phyloP scores from a whole-genome alignment of 2,329 filamentous ascomycete species.

The Pseudopithomyces chartarum region DNA sequence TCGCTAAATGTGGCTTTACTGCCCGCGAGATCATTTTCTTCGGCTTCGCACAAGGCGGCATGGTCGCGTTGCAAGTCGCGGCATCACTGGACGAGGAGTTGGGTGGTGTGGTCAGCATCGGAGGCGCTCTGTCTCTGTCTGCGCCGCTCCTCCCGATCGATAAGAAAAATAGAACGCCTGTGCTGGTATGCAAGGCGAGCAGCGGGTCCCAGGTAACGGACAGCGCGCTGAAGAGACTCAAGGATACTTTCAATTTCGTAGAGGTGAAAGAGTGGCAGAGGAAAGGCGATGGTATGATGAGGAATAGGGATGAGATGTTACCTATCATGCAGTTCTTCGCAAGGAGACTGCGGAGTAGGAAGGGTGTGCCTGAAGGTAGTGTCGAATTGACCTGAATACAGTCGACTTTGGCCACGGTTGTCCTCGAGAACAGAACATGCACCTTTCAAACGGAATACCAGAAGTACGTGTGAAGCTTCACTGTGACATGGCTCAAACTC shows the following conservation, averaged over 20 bases:
- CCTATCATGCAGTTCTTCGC: constrained; percentile 87
- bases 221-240: constrained; percentile 67
- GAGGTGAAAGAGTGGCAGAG: constrained; percentile 54
- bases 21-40: constrained; percentile 58
- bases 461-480: no score
- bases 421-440: no score
- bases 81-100: constrained; percentile 50
- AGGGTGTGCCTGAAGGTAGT: constrained; percentile 58
- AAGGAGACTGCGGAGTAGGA: constrained; percentile 63
- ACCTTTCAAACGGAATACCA: no score
- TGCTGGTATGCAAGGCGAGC: constrained; percentile 65
- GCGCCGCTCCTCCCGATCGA: constrained; percentile 31
- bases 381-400: constrained; percentile 50
- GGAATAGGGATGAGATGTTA: constrained; percentile 80
- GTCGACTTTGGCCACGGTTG: no score
- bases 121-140: constrained; percentile 59
- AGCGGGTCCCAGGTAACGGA: constrained; percentile 61
- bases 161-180: constrained; percentile 65
- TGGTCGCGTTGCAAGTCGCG: constrained; percentile 56
- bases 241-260: constrained; percentile 62
- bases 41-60: constrained; percentile 63
- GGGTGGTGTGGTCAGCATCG: constrained; percentile 67
- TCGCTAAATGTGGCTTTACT: constrained; percentile 56
- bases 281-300: constrained; percentile 80
- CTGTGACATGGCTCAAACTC: neutral